Evolutionary conservation across 768 basidiomycete genomes (phyloP).

Genomic region (Auriscalpium orientale): DNA sequence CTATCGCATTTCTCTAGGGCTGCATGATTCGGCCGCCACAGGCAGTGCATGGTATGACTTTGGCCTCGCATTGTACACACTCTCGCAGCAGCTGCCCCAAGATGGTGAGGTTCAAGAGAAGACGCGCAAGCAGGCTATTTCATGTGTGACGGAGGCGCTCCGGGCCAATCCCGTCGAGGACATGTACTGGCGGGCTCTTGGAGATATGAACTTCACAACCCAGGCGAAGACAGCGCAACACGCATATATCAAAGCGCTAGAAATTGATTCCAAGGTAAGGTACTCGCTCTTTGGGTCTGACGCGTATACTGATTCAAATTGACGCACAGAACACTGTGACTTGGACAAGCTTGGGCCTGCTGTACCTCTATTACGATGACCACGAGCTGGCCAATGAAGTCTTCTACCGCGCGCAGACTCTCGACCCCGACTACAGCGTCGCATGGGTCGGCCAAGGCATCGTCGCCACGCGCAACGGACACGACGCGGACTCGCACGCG

Average conservation of each 20-base stretch:
- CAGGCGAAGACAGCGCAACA: conserved; percentile 80
- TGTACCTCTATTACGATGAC: conserved; percentile 79
- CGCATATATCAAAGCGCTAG: conserved; percentile 83
- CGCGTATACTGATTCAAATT: conserved; percentile 1
- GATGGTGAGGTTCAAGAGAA: conserved; percentile 24
- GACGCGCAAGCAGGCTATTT: conserved; percentile 36
- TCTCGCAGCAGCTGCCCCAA: conserved; percentile 27
- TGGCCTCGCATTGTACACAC: conserved; percentile 49
- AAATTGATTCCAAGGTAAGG: conserved; percentile 74
- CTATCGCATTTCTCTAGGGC: conserved; percentile 50
- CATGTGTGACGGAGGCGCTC: conserved; percentile 63
- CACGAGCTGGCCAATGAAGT: conserved; percentile 78
- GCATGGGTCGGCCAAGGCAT: conserved; percentile 91
- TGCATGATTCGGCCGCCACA: conserved; percentile 38
- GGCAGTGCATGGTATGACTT: conserved; percentile 73
- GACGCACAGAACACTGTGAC: conserved; percentile 51
- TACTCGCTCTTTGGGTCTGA: background rate
- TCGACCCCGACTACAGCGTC: conserved; percentile 83
- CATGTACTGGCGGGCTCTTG: conserved; percentile 78
- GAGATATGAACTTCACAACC: conserved; percentile 56
- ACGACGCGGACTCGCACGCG: conserved; percentile 53
- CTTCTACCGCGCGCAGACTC: conserved; percentile 78
- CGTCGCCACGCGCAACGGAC: conserved; percentile 52
- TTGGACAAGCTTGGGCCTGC: conserved; percentile 85
- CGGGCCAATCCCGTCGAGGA: conserved; percentile 65